Evolutionary conservation across 257 asterid species (phyloP), one percentile per base, ranked within the genome.

Genomic region (Salvia hispanica): DNA sequence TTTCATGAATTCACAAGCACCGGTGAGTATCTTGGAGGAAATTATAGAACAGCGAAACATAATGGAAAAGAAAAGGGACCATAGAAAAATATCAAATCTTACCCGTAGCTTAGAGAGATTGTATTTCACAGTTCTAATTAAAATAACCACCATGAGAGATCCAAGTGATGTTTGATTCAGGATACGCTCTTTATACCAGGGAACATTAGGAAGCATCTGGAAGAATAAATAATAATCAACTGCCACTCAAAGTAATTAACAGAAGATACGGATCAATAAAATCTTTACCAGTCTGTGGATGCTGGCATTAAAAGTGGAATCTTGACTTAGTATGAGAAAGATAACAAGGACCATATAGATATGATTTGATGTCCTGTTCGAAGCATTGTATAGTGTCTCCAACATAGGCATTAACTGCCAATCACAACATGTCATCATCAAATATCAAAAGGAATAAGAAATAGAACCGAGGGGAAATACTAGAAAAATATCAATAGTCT

Each of bases 251-350:
- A 3, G 61, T 18, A 33, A 39, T 58, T 58, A 55, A 47, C 8
- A 28, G 52, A 39, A 70, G 37, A 45, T 54, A 25, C 46, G 6
- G 58, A 66, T 18, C 46, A 56, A 69, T 57, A 62, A 46, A 34
- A 70, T 77, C 58, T 72, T 69, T 81, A 94, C 97, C 90, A 91
- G 81, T 79, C 84, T 88, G 84, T 94, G 95, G 54, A 94, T 81
- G 78, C 95, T 87, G 66, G 96, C 91, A 68, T 87, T 94, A 86
- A 88, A 91, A 45, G 96, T 85, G 71, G 97, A 86, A 77, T 91
- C 99, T 79, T 94, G 99, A 84, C 99, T 87, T 62, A 94, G 89
- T 73, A 94, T 94, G 64, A 94, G 97, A 80, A 94, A 85, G 73
- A 88, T 83, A 51, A 94, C 84, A 69, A 94, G 85, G 79, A 94